These are phyloP conservation scores for Corymbia citriodora DNA, from an alignment of 441 rosid genomes.

Conservation along the genomic window DNA sequence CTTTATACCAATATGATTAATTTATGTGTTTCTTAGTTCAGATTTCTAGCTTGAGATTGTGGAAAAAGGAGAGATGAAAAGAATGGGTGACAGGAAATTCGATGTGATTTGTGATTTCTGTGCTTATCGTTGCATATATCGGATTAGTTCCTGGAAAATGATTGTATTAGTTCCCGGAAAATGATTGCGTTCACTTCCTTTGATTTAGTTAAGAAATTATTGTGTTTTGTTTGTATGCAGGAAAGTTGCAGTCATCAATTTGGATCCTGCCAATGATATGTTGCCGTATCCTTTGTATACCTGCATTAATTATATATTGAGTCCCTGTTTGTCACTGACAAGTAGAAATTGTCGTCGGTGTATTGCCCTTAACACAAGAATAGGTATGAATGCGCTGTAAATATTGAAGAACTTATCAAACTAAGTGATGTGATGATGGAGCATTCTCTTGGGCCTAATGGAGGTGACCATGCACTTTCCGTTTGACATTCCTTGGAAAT, in stretches of 20 bases:
- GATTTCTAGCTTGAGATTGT: not conserved
- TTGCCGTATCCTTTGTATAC: conserved; percentile 67
- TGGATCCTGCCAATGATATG: conserved; percentile 92
- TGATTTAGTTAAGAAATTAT: not conserved
- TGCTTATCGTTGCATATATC: not conserved
- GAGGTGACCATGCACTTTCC: conserved; percentile 36
- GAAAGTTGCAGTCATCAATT: conserved; percentile 86
- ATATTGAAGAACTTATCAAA: conserved; percentile 79
- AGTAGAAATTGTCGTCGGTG: not conserved
- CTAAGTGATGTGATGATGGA: conserved; percentile 75
- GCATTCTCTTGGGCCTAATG: conserved; percentile 93
- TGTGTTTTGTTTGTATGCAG: conserved; percentile 26
- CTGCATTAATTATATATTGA: not conserved
- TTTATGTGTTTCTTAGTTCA: not conserved
- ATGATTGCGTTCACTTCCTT: not conserved
- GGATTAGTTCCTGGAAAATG: not conserved
- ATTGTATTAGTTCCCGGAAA: not conserved
- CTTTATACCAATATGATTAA: not conserved
- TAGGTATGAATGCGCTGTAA: conserved; percentile 84
- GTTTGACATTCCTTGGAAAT: not conserved
- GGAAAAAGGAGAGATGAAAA: not conserved
- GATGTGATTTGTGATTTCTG: not conserved
- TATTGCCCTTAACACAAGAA: conserved; percentile 31
- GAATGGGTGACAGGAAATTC: not conserved
- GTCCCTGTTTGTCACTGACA: not conserved